These are phyloP conservation scores for Kazachstania viticola DNA, from an alignment of 805 yeast genomes.

Conservation along the genomic window DNA sequence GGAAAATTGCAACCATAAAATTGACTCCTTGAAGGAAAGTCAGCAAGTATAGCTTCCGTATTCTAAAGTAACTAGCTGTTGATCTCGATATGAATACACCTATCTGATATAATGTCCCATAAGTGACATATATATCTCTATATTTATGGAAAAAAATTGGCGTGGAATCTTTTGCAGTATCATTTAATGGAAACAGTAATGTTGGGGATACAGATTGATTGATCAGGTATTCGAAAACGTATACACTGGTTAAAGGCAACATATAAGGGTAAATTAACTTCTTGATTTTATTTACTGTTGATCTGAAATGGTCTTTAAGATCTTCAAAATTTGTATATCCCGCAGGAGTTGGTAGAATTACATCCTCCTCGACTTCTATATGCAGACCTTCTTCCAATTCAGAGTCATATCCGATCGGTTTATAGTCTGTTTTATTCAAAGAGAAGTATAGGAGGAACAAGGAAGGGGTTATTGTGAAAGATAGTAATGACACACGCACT, in stretches of 20 bases:
- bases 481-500: constrained; percentile 41
- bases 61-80: constrained; percentile 53
- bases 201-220: constrained; percentile 93
- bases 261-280: constrained; percentile 54
- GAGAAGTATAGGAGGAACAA: constrained; percentile 34
- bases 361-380: background rate
- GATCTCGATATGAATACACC: constrained; percentile 92
- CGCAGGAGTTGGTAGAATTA: background rate
- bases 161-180: constrained; percentile 15
- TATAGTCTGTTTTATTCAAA: constrained; percentile 9
- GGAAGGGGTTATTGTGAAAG: constrained; percentile 47
- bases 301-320: constrained; percentile 10
- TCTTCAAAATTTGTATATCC: background rate
- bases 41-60: constrained; percentile 47
- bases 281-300: constrained; percentile 27
- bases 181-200: constrained; percentile 56
- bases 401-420: no score
- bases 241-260: constrained; percentile 76
- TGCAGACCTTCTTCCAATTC: no score
- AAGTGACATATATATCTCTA: constrained; percentile 83
- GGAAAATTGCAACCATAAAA: constrained; percentile 44
- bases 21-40: constrained; percentile 59
- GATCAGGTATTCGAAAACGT: constrained; percentile 74
- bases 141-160: constrained; percentile 36
- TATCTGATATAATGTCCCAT: constrained; percentile 79